Base-by-base conservation (phyloP, 345 rosid genomes). In the Pistacia vera region DNA sequence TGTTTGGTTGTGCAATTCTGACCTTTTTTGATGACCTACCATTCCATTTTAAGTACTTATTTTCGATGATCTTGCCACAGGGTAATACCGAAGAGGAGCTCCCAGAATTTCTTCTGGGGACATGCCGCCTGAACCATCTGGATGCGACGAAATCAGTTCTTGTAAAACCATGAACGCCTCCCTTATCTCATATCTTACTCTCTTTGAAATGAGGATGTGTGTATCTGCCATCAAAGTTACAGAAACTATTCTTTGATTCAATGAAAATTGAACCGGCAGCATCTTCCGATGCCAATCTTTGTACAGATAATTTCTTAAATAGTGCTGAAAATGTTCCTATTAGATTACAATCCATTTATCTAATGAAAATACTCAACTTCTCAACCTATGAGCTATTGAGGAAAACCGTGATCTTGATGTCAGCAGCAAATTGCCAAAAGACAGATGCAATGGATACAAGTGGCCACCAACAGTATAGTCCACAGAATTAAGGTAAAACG, bases 11-110 rank as follows among this genome's bases (percentile, higher is more conserved):
- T 66, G 48, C 55, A 49, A 68, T 52, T 46, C 41, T 18, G 3
- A 5, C 17, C 10, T 18, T 79, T 49, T 14, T 9, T 68, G 7
- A 20, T 75, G 12, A 10, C 66, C 17, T 62, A 28, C 18, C n/a
- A 5, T 22, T 64, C 48, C 30, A 8, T 65, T 30, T 30, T 18
- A 48, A 36, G 59, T 49, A 16, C 13, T 7, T 30, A 78, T 51
- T n/a, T 4, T 8, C 12, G 9, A n/a, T 16, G 46, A 46, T 75
- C 33, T 80, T 46, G 38, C 6, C 0, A 11, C 85, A 95, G 98
- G 98, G 89, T 5, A 91, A 93, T 75, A 90, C 98, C 5, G 90
- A 83, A 62, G 98, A 91, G 79, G 98, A 95, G 83, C 95, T 95
- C 49, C 98, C 98, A 4, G 98, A 95, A 76, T 88, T 82, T 77